Evolutionary conservation across 345 rosid genomes (phyloP), one percentile per base, ranked within the genome.

Genomic region (Alliaria petiolata): DNA sequence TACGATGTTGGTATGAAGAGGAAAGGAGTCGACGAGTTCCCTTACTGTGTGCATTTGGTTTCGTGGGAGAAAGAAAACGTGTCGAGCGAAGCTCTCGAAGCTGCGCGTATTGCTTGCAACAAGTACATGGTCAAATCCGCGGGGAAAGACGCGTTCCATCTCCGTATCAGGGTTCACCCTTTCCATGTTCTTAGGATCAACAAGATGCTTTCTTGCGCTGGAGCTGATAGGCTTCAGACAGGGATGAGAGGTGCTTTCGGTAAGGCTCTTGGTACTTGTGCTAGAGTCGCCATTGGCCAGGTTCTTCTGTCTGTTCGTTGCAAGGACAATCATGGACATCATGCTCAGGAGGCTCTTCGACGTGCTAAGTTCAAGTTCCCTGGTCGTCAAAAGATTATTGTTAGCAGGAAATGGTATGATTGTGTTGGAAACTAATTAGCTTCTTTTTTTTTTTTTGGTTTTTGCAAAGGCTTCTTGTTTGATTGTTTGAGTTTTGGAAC

Each of bases 151-250:
- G 85, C 85, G 4, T 19, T 85, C 70, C 89, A 83, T 69, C 62
- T 85, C 53, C 44, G 89, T 15, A 82, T 83, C 10, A 71, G 89
- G 63, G 89, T 85, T 39, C 89, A 85, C 28, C 86, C 86, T 0
- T 81, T 82, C 80, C 85, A 83, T 77, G 86, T 85, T 38, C 56
- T 85, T 35, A 67, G 88, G 3, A 85, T 83, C 63, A 85, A 85
- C 72, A 83, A 85, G 85, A 85, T 85, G 89, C 86, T 85, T 83
- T 85, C 89, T 0, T 83, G 89, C 64, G 89, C 89, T 10, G 85
- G 89, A 38, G 89, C 86, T 80, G 86, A 85, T 77, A 81, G 84
- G 70, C 86, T 85, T 34, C 88, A 85, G 60, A 85, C 83, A 14
- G 86, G 85, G 0, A 85, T 81, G 86, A 74, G 85, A 72, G 88